A percentile compares a stretch with the other conserved stretches of the same genome.
phyloP scores from a whole-genome alignment of 2,329 filamentous ascomycete genomes.

The Talaromyces pinophilus region DNA sequence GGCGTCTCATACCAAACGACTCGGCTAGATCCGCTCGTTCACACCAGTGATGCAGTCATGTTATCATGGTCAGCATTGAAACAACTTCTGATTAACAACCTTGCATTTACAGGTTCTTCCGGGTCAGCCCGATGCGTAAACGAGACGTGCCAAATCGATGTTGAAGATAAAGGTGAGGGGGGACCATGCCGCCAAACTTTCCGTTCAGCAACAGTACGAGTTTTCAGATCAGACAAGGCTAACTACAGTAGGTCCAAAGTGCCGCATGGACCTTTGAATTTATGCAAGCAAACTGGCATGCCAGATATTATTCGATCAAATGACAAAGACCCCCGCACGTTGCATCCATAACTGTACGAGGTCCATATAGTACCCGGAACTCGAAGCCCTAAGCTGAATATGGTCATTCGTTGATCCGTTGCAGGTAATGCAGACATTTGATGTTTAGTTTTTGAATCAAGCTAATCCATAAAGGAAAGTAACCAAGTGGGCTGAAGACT shows the following conservation, averaged over 20 bases:
- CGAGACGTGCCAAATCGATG: background rate
- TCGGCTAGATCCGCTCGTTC: background rate
- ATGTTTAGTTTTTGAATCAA: background rate
- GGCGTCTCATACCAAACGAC: background rate
- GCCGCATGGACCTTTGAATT: slow-evolving; percentile 9
- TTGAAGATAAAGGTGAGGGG: background rate
- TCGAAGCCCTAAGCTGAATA: background rate
- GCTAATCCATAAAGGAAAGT: background rate
- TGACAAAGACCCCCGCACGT: slow-evolving; percentile 8
- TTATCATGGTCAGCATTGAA: background rate
- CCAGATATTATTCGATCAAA: background rate
- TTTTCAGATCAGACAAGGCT: background rate
- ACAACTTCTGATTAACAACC: background rate
- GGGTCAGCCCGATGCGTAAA: background rate
- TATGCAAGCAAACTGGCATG: slow-evolving; percentile 4
- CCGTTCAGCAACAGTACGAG: background rate
- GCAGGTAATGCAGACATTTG: background rate
- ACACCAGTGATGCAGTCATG: background rate
- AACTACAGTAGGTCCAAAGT: background rate
- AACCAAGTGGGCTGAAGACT: background rate
- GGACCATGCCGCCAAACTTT: background rate
- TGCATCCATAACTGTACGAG: slow-evolving; percentile 4
- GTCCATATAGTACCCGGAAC: background rate
- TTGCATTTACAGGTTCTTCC: background rate
- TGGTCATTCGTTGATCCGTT: background rate